Evolutionary conservation across 768 basidiomycete genomes (phyloP).

Genomic region (Zangia roseola): DNA sequence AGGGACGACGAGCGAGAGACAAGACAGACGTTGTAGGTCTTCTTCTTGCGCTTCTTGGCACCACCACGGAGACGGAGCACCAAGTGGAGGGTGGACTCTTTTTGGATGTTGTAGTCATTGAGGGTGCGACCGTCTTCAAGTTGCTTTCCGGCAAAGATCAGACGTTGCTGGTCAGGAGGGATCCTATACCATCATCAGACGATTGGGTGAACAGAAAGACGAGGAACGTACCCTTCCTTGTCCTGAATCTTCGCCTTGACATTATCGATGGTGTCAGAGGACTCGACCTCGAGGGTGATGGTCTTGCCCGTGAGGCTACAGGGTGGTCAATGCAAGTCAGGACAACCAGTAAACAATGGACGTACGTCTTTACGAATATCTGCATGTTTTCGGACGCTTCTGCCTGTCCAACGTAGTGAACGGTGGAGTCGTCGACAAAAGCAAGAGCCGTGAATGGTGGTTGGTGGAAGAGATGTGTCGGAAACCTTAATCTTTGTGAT

Average conservation of each 20-base stretch:
- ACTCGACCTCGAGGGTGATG: slow-evolving; percentile 97
- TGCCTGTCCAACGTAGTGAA: slow-evolving; percentile 87
- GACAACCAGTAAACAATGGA: slow-evolving; percentile 9
- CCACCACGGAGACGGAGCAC: slow-evolving; percentile 98
- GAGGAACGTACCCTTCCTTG: slow-evolving; percentile 78
- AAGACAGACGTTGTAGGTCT: slow-evolving; percentile 90
- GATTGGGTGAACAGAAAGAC: background rate
- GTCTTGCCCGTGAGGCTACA: slow-evolving; percentile 96
- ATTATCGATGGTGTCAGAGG: slow-evolving; percentile 96
- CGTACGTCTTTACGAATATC: slow-evolving; percentile 97
- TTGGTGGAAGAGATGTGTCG: slow-evolving; percentile 15
- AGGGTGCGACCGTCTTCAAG: slow-evolving; percentile 98
- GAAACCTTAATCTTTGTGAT: slow-evolving; percentile 34
- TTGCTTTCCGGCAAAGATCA: slow-evolving; percentile 99
- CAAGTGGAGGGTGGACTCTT: slow-evolving; percentile 97
- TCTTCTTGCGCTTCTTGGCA: slow-evolving; percentile 99
- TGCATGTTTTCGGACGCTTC: slow-evolving; percentile 82
- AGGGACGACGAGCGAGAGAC: background rate
- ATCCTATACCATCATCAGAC: slow-evolving; percentile 47
- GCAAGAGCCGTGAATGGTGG: slow-evolving; percentile 51
- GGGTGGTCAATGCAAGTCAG: slow-evolving; percentile 5
- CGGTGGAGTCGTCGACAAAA: slow-evolving; percentile 95
- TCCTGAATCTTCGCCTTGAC: slow-evolving; percentile 98
- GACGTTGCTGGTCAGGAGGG: slow-evolving; percentile 91
- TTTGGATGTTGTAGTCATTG: slow-evolving; percentile 97